These are phyloP conservation scores for Microthlaspi erraticum DNA, from an alignment of 345 rosid species.

Conservation along the genomic window DNA sequence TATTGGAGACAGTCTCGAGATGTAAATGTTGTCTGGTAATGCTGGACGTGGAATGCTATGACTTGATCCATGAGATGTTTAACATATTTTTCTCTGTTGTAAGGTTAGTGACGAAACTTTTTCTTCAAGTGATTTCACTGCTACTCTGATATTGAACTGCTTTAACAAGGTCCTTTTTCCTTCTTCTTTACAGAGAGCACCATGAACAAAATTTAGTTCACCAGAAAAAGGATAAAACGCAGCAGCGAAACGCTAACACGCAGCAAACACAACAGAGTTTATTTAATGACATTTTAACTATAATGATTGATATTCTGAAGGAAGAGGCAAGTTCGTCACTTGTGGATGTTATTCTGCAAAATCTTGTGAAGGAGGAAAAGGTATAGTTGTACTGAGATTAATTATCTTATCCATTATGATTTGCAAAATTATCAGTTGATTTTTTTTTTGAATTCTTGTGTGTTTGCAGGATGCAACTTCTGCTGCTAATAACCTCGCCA, in stretches of 20 bases:
- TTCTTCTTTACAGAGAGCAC: constrained; percentile 57
- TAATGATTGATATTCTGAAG: constrained; percentile 63
- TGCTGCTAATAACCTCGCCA: constrained; percentile 75
- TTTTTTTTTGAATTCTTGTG: background rate
- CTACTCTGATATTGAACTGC: constrained; percentile 19
- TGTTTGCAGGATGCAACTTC: constrained; percentile 56
- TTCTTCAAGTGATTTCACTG: background rate
- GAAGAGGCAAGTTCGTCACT: constrained; percentile 74
- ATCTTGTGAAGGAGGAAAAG: constrained; percentile 74
- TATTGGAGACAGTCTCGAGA: constrained; percentile 74
- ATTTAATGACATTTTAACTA: constrained; percentile 62
- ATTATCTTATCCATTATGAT: constrained; percentile 11
- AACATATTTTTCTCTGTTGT: constrained; percentile 70
- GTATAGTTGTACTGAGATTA: constrained; percentile 46
- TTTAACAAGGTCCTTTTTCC: constrained; percentile 16
- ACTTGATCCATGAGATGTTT: constrained; percentile 80
- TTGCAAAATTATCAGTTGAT: constrained; percentile 25
- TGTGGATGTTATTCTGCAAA: constrained; percentile 61
- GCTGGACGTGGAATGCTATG: constrained; percentile 69
- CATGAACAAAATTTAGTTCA: constrained; percentile 54
- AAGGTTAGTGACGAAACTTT: constrained; percentile 53
- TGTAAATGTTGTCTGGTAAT: constrained; percentile 77
- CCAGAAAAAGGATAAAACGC: constrained; percentile 32
- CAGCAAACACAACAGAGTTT: constrained; percentile 54
- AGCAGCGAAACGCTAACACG: constrained; percentile 39